Evolutionary conservation across 2,329 filamentous ascomycete genomes (phyloP), one percentile per base, ranked within the genome.

Genomic region (Fusarium musae): DNA sequence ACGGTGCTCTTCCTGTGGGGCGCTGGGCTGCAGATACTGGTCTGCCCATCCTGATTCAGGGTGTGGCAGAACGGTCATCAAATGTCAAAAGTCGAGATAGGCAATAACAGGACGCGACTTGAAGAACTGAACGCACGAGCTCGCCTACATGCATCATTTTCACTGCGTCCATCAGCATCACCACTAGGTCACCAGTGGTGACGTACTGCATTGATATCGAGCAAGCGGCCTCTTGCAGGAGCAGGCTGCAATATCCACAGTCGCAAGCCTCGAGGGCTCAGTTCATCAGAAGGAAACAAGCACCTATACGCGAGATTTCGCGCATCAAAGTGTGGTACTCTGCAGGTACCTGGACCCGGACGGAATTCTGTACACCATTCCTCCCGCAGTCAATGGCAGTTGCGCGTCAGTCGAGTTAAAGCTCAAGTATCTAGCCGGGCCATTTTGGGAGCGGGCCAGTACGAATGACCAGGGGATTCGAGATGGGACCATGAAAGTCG

Each of bases 321-420:
- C 66, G 54, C 61, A 39, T 72, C 46, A 44, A 59, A 34, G 43
- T 43, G 52, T 28, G 52, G 69, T 72, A 68, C 69, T 54, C 68
- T 71, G 68, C 68, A 72, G 52, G 63, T 72, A 72, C 69, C 63
- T 72, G 54, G 57, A 64, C 63, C 58, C 42, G 63, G 47, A 47
- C 63, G 37, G 62, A 52, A 71, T 43, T 62, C 69, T 69, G 63
- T 63, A 63, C 63, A 67, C 63, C 58, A 69, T 67, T 46, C 56
- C 52, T 71, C 58, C 59, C 42, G 57, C 63, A 61, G 52, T 69
- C 69, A 56, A 47, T 72, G 68, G 47, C 69, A 71, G 75, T 77
- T 77, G 75, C 73, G 73, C 63, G 72, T 76, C 74, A 75, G 66
- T 70, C 44, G 54, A 65, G 57, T 77, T 68, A 65, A 74, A 75